Evolutionary conservation across 176 grass and related monocot genomes (phyloP).

Genomic region (Poa annua): DNA sequence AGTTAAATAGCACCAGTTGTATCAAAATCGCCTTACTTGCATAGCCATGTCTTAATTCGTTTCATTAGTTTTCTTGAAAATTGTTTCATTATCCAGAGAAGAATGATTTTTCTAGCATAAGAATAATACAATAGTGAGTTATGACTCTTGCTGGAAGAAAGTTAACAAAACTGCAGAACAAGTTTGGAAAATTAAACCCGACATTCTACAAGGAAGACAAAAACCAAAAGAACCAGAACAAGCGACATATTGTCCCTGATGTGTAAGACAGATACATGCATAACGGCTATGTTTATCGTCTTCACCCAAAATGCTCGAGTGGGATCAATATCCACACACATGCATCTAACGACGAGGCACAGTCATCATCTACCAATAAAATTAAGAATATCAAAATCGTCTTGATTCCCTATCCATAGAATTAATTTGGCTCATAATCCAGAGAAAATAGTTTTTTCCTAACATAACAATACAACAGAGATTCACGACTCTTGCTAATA

Average conservation of each 20-base stretch:
- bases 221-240: conserved; percentile 23
- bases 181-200: conserved; percentile 10
- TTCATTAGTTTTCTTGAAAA: neutral
- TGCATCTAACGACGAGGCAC: neutral
- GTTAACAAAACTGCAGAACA: neutral
- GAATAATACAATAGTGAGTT: neutral
- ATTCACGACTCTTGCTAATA: neutral
- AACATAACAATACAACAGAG: neutral
- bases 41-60: conserved; percentile 13
- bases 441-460: neutral
- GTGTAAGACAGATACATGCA: conserved; percentile 2
- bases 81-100: conserved; percentile 24
- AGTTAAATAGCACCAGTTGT: neutral
- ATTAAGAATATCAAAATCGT: neutral
- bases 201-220: conserved; percentile 9
- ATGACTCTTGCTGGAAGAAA: conserved; percentile 18
- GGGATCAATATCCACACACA: neutral
- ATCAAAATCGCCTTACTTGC: conserved; percentile 21
- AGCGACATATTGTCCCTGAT: conserved; percentile 11
- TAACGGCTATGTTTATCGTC: conserved; percentile 28
- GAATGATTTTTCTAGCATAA: conserved; percentile 10
- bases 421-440: conserved; percentile 20
- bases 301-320: conserved; percentile 31
- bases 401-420: conserved; percentile 12
- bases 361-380: conserved; percentile 17